Conservation (phyloP, 495 filamentous ascomycete species). For the Aspergillus funiculosus region DNA sequence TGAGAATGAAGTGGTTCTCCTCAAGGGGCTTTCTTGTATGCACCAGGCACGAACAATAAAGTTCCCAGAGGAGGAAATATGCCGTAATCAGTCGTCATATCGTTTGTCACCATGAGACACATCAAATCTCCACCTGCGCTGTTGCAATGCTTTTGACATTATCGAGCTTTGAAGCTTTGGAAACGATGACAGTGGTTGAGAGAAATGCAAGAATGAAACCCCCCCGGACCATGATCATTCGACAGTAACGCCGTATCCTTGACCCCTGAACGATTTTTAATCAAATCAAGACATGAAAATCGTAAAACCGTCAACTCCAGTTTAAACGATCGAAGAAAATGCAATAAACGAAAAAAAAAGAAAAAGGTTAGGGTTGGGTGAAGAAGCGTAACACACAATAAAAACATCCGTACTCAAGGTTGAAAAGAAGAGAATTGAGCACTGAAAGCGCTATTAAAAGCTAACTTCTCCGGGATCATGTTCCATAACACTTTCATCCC, state of each 20-base stretch:
- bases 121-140: constrained; percentile 8
- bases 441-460: constrained; percentile 24
- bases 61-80: constrained; percentile 5
- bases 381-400: constrained; percentile 1
- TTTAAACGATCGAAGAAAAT: constrained; percentile 6
- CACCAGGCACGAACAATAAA: constrained; percentile 29
- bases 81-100: constrained; percentile 22
- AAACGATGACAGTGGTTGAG: constrained; percentile 10
- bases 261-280: constrained; percentile 1
- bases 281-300: constrained; percentile 18
- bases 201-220: constrained; percentile 9
- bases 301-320: constrained; percentile 18
- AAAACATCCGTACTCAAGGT: constrained; percentile 1
- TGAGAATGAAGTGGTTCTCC: constrained; percentile 14
- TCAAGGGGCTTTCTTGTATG: constrained; percentile 20
- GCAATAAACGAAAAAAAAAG: constrained; percentile 1
- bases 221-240: constrained; percentile 18
- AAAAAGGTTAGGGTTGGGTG: neutral
- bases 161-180: constrained; percentile 9
- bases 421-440: too few species aligned
- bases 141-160: constrained; percentile 15
- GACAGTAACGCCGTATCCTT: constrained; percentile 18
- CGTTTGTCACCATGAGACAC: constrained; percentile 10
- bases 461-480: constrained; percentile 44
- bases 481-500: constrained; percentile 42